Evolutionary conservation across 2,329 filamentous ascomycete species (phyloP), one percentile per base, ranked within the genome.

Genomic region (Pyrenophora graminea): DNA sequence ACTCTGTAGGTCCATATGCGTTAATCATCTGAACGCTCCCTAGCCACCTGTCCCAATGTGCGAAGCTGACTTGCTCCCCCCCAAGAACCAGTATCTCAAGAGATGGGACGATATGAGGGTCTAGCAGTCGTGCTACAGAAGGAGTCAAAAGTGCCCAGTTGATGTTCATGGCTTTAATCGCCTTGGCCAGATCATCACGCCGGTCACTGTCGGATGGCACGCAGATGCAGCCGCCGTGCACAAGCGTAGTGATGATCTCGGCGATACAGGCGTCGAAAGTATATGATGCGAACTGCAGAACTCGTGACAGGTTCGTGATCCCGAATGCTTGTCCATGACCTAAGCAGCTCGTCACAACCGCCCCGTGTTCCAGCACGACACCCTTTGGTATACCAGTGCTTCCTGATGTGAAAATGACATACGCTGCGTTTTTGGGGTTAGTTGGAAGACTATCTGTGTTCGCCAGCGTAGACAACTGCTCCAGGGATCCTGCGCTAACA

Each of bases 171-270:
- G 15, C 17, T 4, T 75, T 74, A 21, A 86, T 80, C 0, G 76
- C 77, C 2, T 75, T 77, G 1, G 75, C 69, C 3, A 85, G 71
- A 47, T 84, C 77, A 46, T 79, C 76, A 65, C n/a, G 80, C 71
- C 48, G 83, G 79, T 4, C 76, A 66, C 1, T 79, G 71, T 5
- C 79, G 77, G 0, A 59, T 7, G 85, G 83, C 0, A 86, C 74
- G 81, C 77, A 53, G 15, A 15, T 15, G 15, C 15, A 15, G 15
- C 15, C 15, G 15, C 15, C 15, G 15, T 15, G 15, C 15, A 15
- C 15, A 15, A 15, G 15, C 15, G 15, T 15, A 1, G 15, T 15
- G 15, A 15, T 15, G 15, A 15, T 15, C 15, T 15, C 15, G 15
- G 15, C 15, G 15, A 15, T 15, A 15, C 15, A 15, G 15, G 15